Base-by-base conservation (phyloP, 1,284 basidiomycete species). In the Ustilago lituana region DNA sequence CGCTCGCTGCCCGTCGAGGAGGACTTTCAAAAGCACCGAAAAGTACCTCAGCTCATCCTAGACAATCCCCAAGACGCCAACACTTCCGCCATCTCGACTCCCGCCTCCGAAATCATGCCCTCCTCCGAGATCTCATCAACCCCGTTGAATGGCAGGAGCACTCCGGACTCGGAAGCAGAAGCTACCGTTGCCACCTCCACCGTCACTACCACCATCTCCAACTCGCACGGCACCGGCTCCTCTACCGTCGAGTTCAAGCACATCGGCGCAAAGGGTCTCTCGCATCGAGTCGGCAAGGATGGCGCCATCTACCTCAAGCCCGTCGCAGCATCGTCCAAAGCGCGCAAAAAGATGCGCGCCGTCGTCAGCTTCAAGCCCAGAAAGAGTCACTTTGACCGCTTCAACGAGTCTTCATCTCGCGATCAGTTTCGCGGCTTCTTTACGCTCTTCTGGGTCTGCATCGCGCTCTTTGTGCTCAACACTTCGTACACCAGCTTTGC, bases 391-490 rank as follows among this genome's bases (percentile, higher is more conserved):
- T 78, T 79, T 47, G 76, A 79, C 36, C 66, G 76, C 26, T 73
- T 70, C 68, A 78, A 79, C 65, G 48, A 56, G 29, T 20, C 36
- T 15, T 60, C 55, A 0, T 59, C 69, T 2, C 49, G 57, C 29
- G 69, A 68, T 24, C 70, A 65, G 36, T 82, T 82, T 57, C 73
- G 78, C 3, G 80, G 80, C 35, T 82, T 82, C 50, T 82, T 78
- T 45, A 78, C 68, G 7, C 73, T 82, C 43, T 82, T 82, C 59
- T 82, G 80, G 80, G 76, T 82, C 46, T 70, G 65, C 23, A 45
- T 81, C n/a, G 66, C 67, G 17, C 56, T 80, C 31, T 61, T 73
- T 22, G 77, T 82, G 23, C 68, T 82, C 47, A 76, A 77, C 57
- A 75, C 74, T 7, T 76, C 70, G 17, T 74, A 76, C 50, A 68